Evolutionary conservation across 2,329 filamentous ascomycete species (phyloP), one percentile per base, ranked within the genome.

Genomic region (Scorias spongiosa): DNA sequence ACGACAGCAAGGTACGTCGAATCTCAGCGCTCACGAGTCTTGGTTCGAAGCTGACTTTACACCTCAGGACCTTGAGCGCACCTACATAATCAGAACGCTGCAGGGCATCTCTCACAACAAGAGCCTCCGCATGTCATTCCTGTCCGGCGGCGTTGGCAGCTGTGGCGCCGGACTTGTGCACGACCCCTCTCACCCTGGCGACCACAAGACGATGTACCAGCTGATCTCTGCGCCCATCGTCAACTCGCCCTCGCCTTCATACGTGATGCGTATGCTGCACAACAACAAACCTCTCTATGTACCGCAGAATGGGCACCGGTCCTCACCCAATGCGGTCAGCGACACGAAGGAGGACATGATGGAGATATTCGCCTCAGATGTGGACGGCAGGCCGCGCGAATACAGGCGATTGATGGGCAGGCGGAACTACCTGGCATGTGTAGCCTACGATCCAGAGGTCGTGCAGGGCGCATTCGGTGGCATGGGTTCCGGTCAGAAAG

Each of bases 271-370:
- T 62, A 75, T 98, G 57, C 78, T 98, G n/a, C 87, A 96, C 70
- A 91, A 83, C 69, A 89, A 88, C 66, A 91, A 89, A 63, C 77
- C 84, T 32, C 77, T 96, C 26, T 98, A 95, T 62, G 74, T 98
- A 44, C 91, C 91, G 0, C 72, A 76, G 44, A 98, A 98, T 63
- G 89, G 89, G n/a, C 75, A 80, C 52, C 70, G 76, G 50, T 74
- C 69, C 47, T 72, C 73, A 1, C 47, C 53, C 38, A 44, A 43
- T 18, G 40, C 39, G n/a, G 80, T 82, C 1, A 81, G 80, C 1
- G 91, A 98, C 61, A 98, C 91, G 40, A 96, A 98, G 65, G 91
- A 98, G 63, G 91, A 98, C 65, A 98, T 98, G 91, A 93, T 98
- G 84, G 91, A 98, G 68, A 93, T 98, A 52, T 98, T 98, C 74